Base-by-base conservation (phyloP, 2,329 filamentous ascomycete genomes). In the Cercospora sp. region DNA sequence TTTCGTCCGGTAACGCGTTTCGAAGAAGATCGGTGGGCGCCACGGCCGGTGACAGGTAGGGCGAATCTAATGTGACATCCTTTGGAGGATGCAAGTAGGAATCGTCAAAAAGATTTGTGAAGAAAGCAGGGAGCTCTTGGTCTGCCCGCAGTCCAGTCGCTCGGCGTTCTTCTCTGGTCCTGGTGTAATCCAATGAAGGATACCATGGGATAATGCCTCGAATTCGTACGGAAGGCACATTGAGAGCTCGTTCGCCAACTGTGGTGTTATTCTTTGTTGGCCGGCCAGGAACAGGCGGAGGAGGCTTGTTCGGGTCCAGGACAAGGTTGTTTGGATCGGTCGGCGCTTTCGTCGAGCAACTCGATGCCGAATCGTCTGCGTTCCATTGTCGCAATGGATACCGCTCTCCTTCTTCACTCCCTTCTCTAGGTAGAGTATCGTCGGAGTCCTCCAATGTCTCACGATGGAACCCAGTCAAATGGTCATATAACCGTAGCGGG, bases 161-260 rank as follows among this genome's bases (percentile, higher is more conserved):
- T 48, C 87, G 84, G 33, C 87, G 87, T 70, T 87, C 82, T 26
- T 83, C 85, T 31, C 88, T 85, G 2, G 87, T 85, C 60, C 85
- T 82, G 12, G 87, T 86, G 76, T 88, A 89, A 77, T 90, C 87
- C 39, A 87, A 83, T 28, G 86, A 82, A 1, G 87, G 87, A 69
- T 90, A 90, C 84, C 87, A 90, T 60, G 86, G 84, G 45, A 88
- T 82, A 63, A 89, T 82, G 58, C 83, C 85, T 66, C 85, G 80
- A 69, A 89, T 84, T 23, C 82, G 79, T 26, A 88, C 74, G 28
- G 74, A 65, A 36, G 73, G 70, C 9, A 68, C 60, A 3, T 59
- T 57, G 8, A 72, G 16, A 48, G 53, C 57, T 28, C 60, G 65
- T 53, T 70, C 64, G 20, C 36, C 55, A 23, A 69, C 26, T 36